Conservation (phyloP, 805 yeast genomes). For the Ogataea nonfermentans region DNA sequence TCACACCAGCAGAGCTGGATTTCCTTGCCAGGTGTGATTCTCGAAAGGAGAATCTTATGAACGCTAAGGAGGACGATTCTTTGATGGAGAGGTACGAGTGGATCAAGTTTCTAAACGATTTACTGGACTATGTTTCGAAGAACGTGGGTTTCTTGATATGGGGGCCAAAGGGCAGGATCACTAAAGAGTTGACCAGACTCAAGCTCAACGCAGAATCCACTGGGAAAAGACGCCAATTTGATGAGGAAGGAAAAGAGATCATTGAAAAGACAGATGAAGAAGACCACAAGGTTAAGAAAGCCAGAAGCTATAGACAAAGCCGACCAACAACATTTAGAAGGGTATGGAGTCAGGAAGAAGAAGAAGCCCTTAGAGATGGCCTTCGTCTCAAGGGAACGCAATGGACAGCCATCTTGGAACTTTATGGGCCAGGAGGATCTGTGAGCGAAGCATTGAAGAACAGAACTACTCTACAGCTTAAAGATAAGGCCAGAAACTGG, state of each 20-base stretch:
- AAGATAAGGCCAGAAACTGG: conserved; percentile 96
- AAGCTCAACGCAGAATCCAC: conserved; percentile 10
- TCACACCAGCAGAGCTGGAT: conserved; percentile 78
- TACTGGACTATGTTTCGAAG: conserved; percentile 74
- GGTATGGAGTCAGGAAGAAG: conserved; percentile 89
- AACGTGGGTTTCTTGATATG: conserved; percentile 70
- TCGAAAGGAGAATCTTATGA: conserved; percentile 61
- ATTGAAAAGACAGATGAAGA: conserved; percentile 10
- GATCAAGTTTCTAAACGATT: conserved; percentile 75
- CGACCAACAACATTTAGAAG: conserved; percentile 46
- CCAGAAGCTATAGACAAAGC: conserved; percentile 22
- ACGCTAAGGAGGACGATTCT: conserved; percentile 44
- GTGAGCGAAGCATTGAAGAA: conserved; percentile 80
- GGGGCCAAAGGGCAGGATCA: conserved; percentile 48
- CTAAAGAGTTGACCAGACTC: conserved; percentile 24
- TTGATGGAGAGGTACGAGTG: conserved; percentile 78
- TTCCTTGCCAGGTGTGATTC: conserved; percentile 72
- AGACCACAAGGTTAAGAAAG: conserved; percentile 15
- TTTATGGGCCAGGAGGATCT: conserved; percentile 94
- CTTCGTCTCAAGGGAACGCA: conserved; percentile 83
- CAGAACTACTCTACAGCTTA: conserved; percentile 86
- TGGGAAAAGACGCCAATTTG: conserved; percentile 7
- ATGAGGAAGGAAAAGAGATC: conserved; percentile 5
- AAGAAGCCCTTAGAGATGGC: conserved; percentile 77
- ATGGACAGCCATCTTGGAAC: conserved; percentile 87